Conservation (phyloP, 768 basidiomycete species). For the Cystoderma amianthinum region DNA sequence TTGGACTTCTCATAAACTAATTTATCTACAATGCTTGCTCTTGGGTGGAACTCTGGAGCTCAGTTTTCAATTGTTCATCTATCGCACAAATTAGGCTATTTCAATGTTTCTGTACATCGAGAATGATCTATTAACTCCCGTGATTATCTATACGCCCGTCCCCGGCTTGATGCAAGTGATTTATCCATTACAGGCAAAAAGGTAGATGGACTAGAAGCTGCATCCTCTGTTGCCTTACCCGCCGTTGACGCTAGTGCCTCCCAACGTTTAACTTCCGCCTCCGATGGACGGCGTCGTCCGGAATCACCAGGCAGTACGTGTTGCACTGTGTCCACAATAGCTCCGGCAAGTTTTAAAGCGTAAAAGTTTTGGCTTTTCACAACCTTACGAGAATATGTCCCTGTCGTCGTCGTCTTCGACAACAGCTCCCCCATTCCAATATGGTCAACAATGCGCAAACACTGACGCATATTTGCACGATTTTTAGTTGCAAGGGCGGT, state of each 20-base stretch:
- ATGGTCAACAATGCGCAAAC: constrained; percentile 48
- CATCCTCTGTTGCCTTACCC: not conserved
- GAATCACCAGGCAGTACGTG: constrained; percentile 18
- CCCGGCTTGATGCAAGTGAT: not conserved
- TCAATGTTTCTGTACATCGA: not conserved
- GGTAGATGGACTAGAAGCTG: too few species aligned
- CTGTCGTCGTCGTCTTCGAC: constrained; percentile 9
- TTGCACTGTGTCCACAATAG: constrained; percentile 33
- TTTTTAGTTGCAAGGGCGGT: constrained; percentile 49
- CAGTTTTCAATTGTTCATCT: not conserved
- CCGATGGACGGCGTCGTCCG: constrained; percentile 11
- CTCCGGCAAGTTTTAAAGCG: constrained; percentile 40
- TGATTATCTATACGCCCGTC: not conserved
- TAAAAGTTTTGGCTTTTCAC: constrained; percentile 31
- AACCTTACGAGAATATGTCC: constrained; percentile 20
- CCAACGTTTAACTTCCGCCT: constrained; percentile 20
- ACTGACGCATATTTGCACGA: constrained; percentile 47
- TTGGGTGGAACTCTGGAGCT: not conserved
- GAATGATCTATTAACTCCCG: not conserved
- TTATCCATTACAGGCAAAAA: too few species aligned
- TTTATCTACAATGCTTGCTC: not conserved
- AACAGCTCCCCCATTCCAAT: constrained; percentile 34
- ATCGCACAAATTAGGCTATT: not conserved
- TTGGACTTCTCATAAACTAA: not conserved
- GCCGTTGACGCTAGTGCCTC: constrained; percentile 16